Conservation (phyloP, 2,329 filamentous ascomycete genomes). For the Neopestalotiopsis clavispora region DNA sequence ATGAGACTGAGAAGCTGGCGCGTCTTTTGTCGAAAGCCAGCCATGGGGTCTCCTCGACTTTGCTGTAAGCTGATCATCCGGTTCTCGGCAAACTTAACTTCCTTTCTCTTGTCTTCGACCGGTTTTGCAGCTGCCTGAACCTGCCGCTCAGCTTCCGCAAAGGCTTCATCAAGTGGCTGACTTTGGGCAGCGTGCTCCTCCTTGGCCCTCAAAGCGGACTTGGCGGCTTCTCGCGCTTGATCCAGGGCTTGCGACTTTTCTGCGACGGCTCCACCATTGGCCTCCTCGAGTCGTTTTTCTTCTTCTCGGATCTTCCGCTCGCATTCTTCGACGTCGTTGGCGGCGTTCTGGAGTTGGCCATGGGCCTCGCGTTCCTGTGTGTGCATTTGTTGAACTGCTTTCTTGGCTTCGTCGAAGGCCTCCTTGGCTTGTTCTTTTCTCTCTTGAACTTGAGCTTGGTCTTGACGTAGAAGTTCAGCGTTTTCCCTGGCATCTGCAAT, state of each 20-base stretch:
- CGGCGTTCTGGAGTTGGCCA: conserved; percentile 58
- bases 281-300: conserved; percentile 65
- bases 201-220: conserved; percentile 43
- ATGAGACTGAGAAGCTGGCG: conserved; percentile 71
- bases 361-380: conserved; percentile 71
- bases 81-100: conserved; percentile 57
- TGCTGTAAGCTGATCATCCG: conserved; percentile 56
- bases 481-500: conserved; percentile 43
- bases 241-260: conserved; percentile 65
- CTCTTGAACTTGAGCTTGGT: conserved; percentile 52
- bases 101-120: conserved; percentile 52
- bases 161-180: conserved; percentile 31
- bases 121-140: conserved; percentile 34
- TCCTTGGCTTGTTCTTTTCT: conserved; percentile 52
- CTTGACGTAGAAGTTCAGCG: conserved; percentile 48
- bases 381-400: conserved; percentile 58
- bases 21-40: conserved; percentile 69
- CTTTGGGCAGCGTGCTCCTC: conserved; percentile 29
- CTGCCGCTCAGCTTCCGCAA: conserved; percentile 31
- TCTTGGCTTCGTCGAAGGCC: conserved; percentile 58
- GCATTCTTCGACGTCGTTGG: conserved; percentile 49
- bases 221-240: conserved; percentile 56
- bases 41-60: conserved; percentile 63
- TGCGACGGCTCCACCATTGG: conserved; percentile 72
- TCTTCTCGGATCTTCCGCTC: conserved; percentile 59